Conservation (phyloP, 208 protist species). For the Wallacemonas rigidus region DNA sequence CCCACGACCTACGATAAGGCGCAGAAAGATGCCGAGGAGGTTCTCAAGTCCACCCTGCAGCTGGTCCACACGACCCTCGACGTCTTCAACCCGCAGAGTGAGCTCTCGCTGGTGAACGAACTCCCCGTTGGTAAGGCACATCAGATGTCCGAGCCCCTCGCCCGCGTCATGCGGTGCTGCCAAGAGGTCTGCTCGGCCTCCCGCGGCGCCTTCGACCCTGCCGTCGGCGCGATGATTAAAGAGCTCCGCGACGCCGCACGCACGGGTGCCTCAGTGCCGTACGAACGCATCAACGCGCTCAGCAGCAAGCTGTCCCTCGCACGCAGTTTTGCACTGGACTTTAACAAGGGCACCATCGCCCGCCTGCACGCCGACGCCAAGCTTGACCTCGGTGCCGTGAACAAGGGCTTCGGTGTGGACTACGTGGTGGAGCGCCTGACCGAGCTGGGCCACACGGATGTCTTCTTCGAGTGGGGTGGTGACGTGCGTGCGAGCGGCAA, state of each 20-base stretch:
- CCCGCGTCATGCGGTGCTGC: slow-evolving; percentile 51
- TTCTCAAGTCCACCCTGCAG: slow-evolving; percentile 28
- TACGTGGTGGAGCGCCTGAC: slow-evolving; percentile 52
- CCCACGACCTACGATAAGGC: slow-evolving; percentile 22
- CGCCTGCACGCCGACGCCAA: slow-evolving; percentile 47
- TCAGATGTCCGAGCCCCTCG: slow-evolving; percentile 61
- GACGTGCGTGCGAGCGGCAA: slow-evolving; percentile 51
- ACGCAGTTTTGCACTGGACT: slow-evolving; percentile 53
- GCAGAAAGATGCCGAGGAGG: slow-evolving; percentile 21
- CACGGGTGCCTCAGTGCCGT: slow-evolving; percentile 28
- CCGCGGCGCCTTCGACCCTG: slow-evolving; percentile 57
- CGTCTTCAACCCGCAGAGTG: slow-evolving; percentile 66
- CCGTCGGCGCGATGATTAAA: slow-evolving; percentile 32
- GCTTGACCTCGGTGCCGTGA: slow-evolving; percentile 62
- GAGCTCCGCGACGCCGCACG: slow-evolving; percentile 35
- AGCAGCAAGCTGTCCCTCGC: slow-evolving; percentile 37
- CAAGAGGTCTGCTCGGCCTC: slow-evolving; percentile 51
- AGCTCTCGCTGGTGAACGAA: slow-evolving; percentile 53
- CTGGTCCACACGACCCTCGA: slow-evolving; percentile 57
- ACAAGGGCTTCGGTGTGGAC: slow-evolving; percentile 69
- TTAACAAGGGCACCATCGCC: slow-evolving; percentile 41
- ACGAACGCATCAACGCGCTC: slow-evolving; percentile 29
- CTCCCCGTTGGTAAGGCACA: slow-evolving; percentile 44
- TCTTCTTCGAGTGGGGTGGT: slow-evolving; percentile 73
- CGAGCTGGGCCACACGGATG: slow-evolving; percentile 36